Conservation (phyloP, 495 filamentous ascomycete species). For the Pyronema domesticum region DNA sequence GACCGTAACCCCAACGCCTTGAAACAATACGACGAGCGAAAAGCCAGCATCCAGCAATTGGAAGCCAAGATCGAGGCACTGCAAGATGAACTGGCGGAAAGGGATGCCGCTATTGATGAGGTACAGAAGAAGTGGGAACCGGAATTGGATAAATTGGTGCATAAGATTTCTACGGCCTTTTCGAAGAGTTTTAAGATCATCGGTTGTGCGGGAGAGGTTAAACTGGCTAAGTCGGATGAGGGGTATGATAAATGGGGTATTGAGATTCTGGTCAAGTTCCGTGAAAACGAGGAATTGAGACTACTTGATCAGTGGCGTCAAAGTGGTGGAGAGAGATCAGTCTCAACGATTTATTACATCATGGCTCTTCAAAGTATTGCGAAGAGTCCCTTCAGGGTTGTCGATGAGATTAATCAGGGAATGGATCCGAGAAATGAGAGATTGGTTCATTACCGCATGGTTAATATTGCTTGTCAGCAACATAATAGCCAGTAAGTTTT, state of each 20-base stretch:
- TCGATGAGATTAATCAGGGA: constrained; percentile 98
- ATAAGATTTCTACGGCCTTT: constrained; percentile 74
- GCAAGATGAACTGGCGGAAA: constrained; percentile 27
- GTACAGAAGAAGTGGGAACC: constrained; percentile 62
- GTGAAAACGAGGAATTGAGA: constrained; percentile 66
- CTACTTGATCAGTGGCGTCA: constrained; percentile 79
- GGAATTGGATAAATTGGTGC: constrained; percentile 54
- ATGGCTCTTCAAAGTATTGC: constrained; percentile 94
- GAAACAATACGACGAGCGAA: constrained; percentile 57
- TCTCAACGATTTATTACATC: constrained; percentile 97
- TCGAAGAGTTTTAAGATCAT: constrained; percentile 81
- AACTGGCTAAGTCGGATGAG: constrained; percentile 60
- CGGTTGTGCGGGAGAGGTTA: constrained; percentile 85
- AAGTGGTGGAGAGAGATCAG: constrained; percentile 87
- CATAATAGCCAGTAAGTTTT: constrained; percentile 40
- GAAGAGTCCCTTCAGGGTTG: constrained; percentile 92
- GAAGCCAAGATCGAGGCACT: constrained; percentile 39
- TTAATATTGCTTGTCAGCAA: constrained; percentile 73
- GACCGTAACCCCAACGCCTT: constrained; percentile 63
- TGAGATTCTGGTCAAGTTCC: constrained; percentile 86
- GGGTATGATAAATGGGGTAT: constrained; percentile 86
- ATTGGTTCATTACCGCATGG: constrained; percentile 92
- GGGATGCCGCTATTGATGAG: constrained; percentile 34
- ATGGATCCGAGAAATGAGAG: constrained; percentile 98
- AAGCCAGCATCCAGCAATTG: constrained; percentile 9